Percentiles rank a stretch among this genome's conserved stretches.
phyloP scores from a whole-genome alignment of 768 basidiomycete species.

The Agrocybe pediades region DNA sequence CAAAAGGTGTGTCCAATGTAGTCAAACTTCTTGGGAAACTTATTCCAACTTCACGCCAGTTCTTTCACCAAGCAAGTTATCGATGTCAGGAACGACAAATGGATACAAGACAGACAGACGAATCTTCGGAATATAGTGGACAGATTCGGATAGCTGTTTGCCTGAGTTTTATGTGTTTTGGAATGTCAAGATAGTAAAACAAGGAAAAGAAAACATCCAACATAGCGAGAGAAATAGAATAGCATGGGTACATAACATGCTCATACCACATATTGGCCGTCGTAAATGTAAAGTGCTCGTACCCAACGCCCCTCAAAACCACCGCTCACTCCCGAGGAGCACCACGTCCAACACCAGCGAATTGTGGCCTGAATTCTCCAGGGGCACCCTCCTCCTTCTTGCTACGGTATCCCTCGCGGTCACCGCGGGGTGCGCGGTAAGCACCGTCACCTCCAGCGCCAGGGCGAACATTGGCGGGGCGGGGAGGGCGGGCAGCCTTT shows the following conservation, averaged over 20 bases:
- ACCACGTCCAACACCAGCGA: slow-evolving; percentile 88
- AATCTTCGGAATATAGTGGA: slow-evolving; percentile 43
- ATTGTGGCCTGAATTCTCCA: slow-evolving; percentile 87
- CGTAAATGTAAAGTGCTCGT: slow-evolving; percentile 21
- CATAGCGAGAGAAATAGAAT: slow-evolving; percentile 23
- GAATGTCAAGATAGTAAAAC: neutral
- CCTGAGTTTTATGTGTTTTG: neutral
- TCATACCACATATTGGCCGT: slow-evolving; percentile 21
- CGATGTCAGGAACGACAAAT: slow-evolving; percentile 36
- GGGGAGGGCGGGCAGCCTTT: slow-evolving; percentile 87
- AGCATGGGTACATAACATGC: slow-evolving; percentile 25
- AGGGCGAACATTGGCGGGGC: slow-evolving; percentile 74
- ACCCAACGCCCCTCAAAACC: slow-evolving; percentile 11
- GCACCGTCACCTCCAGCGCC: slow-evolving; percentile 76
- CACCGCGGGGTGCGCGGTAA: slow-evolving; percentile 83
- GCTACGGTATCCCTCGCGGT: slow-evolving; percentile 84
- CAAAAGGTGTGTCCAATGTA: slow-evolving; percentile 37
- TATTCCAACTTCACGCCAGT: slow-evolving; percentile 33
- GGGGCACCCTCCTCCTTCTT: slow-evolving; percentile 90
- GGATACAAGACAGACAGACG: slow-evolving; percentile 17
- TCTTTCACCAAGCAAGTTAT: slow-evolving; percentile 58
- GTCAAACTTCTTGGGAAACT: slow-evolving; percentile 5
- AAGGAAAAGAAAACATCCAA: slow-evolving; percentile 14
- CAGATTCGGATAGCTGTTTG: slow-evolving; percentile 36
- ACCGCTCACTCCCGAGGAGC: slow-evolving; percentile 65